Evolutionary conservation across 2,329 filamentous ascomycete species (phyloP), one percentile per base, ranked within the genome.

Genomic region (Colletotrichum paranaense): DNA sequence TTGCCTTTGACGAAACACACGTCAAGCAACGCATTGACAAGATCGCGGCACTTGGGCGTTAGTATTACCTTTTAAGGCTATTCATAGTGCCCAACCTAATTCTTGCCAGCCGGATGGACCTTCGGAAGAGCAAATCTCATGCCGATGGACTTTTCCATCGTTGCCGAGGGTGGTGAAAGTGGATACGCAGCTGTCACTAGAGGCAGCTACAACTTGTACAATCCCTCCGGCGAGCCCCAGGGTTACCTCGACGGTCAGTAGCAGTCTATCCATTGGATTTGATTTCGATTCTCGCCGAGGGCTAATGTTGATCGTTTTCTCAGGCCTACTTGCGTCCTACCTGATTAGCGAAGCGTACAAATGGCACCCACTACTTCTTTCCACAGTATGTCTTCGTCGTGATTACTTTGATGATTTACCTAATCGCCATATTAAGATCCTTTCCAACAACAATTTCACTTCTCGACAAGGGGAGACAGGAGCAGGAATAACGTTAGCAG

Each of bases 61-160:
- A 1, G 66, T 28, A 2, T 9, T 4, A 9, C 22, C 8, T 16
- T 8, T 42, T 0, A 14, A 22, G 5, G 26, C 4, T 5, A 5
- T 0, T 14, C 2, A 19, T 32, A 14, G 19, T 22, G 5, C 24
- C 0, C 30, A n/a, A 24, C 11, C 46, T 63, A 28, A 63, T 9
- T 6, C 3, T 9, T 28, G 1, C 16, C 1, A 68, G 66, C 66
- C 5, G 28, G 49, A 19, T 38, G 32, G 26, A 62, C 24, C 3
- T 68, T 62, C 4, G 57, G 42, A 22, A 35, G 66, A 6, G 42
- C 66, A 2, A 62, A 62, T 1, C 66, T 67, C 2, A 35, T 72
- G 52, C 26, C 76, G 62, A 68, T 74, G 74, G 62, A 64, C 59
- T 68, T 72, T 16, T 72, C 68, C 5, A 14, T 74, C 2, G 56